These are phyloP conservation scores for Endocalyx cinctus DNA, from an alignment of 2,329 filamentous ascomycete genomes.

Conservation along the genomic window DNA sequence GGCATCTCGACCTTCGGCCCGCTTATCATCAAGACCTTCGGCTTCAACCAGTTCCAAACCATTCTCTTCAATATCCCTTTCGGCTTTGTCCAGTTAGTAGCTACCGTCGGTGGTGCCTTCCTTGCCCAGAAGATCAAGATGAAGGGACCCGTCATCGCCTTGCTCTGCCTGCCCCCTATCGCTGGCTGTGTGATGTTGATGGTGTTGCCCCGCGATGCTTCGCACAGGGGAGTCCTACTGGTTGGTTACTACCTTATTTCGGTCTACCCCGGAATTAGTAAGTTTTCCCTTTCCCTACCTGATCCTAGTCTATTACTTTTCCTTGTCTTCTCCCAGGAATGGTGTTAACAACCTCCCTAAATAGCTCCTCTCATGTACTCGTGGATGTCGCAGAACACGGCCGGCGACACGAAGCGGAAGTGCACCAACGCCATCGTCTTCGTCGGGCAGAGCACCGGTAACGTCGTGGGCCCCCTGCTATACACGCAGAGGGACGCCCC, in stretches of 20 bases:
- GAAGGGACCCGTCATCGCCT: conserved; percentile 44
- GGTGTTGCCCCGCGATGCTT: conserved; percentile 14
- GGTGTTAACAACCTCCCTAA: too few relatives aligned
- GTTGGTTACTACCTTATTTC: conserved; percentile 36
- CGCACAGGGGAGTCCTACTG: conserved; percentile 34
- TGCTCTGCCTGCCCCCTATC: conserved; percentile 23
- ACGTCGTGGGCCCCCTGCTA: conserved; percentile 61
- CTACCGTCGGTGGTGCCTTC: conserved; percentile 48
- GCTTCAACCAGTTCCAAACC: conserved; percentile 44
- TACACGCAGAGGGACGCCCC: conserved; percentile 58
- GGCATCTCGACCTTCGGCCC: conserved; percentile 51
- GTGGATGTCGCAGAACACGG: conserved; percentile 60
- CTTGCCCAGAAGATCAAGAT: conserved; percentile 43
- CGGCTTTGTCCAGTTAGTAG: conserved; percentile 50
- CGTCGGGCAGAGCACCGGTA: conserved; percentile 60
- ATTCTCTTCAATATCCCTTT: conserved; percentile 53
- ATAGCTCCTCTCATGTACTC: conserved; percentile 58
- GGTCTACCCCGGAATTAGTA: conserved; percentile 53
- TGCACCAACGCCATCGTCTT: conserved; percentile 61
- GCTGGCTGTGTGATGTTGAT: conserved; percentile 23
- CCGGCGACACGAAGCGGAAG: conserved; percentile 67
- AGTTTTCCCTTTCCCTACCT: conserved; percentile 9
- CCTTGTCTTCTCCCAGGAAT: too few relatives aligned
- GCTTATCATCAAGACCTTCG: conserved; percentile 49
- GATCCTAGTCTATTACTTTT: not conserved